phyloP scores from a whole-genome alignment of 1,139 yeast genomes.

The Lodderomyces metapsilosis region DNA sequence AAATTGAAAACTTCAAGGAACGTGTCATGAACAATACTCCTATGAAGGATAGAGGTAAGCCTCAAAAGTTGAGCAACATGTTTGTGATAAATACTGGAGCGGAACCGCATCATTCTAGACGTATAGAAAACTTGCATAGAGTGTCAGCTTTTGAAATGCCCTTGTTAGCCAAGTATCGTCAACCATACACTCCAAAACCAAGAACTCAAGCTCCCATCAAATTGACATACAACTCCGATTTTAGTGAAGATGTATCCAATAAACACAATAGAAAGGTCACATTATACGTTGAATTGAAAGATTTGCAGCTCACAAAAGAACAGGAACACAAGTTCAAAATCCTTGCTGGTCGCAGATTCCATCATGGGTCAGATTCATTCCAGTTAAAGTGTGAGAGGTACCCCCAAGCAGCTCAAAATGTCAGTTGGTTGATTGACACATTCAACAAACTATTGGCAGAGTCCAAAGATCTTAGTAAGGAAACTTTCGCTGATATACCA shows the following conservation, averaged over 20 bases:
- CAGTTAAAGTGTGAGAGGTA: slow-evolving; percentile 63
- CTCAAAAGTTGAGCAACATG: slow-evolving; percentile 42
- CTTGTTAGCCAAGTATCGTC: slow-evolving; percentile 69
- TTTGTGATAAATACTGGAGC: slow-evolving; percentile 37
- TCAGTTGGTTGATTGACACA: slow-evolving; percentile 65
- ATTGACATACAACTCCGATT: slow-evolving; percentile 70
- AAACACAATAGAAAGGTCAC: slow-evolving; percentile 72
- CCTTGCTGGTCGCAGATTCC: slow-evolving; percentile 76
- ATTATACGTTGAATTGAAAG: slow-evolving; percentile 51
- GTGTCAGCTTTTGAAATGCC: slow-evolving; percentile 93
- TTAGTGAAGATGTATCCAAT: slow-evolving; percentile 61
- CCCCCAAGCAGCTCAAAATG: slow-evolving; percentile 83
- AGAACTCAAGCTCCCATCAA: slow-evolving; percentile 52
- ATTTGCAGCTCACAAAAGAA: slow-evolving; percentile 50
- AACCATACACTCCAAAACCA: slow-evolving; percentile 52
- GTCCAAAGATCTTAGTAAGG: slow-evolving; percentile 54
- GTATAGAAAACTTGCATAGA: slow-evolving; percentile 57
- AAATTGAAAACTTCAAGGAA: slow-evolving; percentile 47
- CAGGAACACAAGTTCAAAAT: slow-evolving; percentile 75
- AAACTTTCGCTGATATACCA: slow-evolving; percentile 78
- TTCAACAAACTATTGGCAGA: slow-evolving; percentile 60
- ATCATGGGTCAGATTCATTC: slow-evolving; percentile 56
- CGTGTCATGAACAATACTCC: slow-evolving; percentile 47
- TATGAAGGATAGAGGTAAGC: slow-evolving; percentile 35
- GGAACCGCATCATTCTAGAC: slow-evolving; percentile 38